phyloP scores from a whole-genome alignment of 2,329 filamentous ascomycete genomes.

The Claviceps quebecensis region DNA sequence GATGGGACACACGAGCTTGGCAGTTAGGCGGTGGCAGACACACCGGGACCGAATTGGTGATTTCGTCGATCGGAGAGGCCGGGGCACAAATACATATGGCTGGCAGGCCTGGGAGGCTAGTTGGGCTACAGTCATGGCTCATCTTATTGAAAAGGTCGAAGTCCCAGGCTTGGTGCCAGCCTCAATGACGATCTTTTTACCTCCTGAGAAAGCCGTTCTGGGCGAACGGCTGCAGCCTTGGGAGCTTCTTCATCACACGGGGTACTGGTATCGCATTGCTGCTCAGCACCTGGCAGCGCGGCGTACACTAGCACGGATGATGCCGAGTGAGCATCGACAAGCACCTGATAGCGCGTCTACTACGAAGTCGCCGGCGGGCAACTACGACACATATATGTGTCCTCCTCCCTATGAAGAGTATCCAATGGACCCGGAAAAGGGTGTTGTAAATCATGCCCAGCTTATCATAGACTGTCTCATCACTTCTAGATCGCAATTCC shows the following conservation, averaged over 20 bases:
- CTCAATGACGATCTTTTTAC: constrained; percentile 33
- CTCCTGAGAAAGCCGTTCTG: constrained; percentile 43
- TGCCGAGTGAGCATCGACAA: constrained; percentile 44
- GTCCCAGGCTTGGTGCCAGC: constrained; percentile 35
- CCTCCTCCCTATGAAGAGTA: constrained; percentile 48
- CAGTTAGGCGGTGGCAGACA: constrained; percentile 64
- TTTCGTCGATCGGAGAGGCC: constrained; percentile 69
- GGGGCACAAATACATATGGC: constrained; percentile 77
- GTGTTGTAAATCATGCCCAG: constrained; percentile 37
- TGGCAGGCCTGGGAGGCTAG: constrained; percentile 90
- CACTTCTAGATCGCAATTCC: constrained; percentile 39
- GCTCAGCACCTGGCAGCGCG: constrained; percentile 42
- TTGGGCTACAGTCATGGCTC: constrained; percentile 50
- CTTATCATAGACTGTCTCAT: constrained; percentile 39
- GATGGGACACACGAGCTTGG: constrained; percentile 63
- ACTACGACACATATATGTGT: constrained; percentile 54
- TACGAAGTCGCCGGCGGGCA: constrained; percentile 31
- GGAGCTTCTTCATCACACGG: constrained; percentile 50
- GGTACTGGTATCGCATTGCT: constrained; percentile 52
- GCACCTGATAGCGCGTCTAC: constrained; percentile 34
- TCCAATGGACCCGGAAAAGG: constrained; percentile 30
- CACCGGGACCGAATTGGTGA: constrained; percentile 64
- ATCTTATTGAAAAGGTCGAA: constrained; percentile 40
- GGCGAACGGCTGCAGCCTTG: constrained; percentile 47
- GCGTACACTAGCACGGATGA: constrained; percentile 37